Conservation (phyloP, 23 red algal species). For the Cyanidiococcus yangmingshanensis region DNA sequence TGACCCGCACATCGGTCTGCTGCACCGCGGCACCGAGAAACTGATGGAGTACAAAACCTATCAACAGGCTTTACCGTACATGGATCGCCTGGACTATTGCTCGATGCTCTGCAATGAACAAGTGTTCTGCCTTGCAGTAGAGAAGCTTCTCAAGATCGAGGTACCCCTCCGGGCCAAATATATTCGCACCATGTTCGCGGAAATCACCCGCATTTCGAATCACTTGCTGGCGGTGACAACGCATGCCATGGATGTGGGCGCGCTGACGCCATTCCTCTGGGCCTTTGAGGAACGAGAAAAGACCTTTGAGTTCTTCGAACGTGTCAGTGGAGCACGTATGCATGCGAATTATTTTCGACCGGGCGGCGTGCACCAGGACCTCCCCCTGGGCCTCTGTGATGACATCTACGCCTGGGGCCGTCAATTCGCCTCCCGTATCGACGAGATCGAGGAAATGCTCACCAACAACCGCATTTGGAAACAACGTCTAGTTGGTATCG, state of each 20-base stretch:
- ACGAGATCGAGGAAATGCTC: slow-evolving; percentile 99
- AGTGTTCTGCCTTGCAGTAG: slow-evolving; percentile 93
- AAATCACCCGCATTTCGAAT: slow-evolving; percentile 95
- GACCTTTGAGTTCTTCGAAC: slow-evolving; percentile 98
- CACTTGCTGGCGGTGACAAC: slow-evolving; percentile 87
- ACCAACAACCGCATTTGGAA: slow-evolving; percentile 99
- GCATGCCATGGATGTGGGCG: slow-evolving; percentile 99
- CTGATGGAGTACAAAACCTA: slow-evolving; percentile 99
- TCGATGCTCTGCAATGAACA: slow-evolving; percentile 99
- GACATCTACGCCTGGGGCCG: slow-evolving; percentile 94
- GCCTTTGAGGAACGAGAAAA: slow-evolving; percentile 99
- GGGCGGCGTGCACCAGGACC: slow-evolving; percentile 83
- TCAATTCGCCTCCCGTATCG: slow-evolving; percentile 66
- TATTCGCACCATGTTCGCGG: slow-evolving; percentile 87
- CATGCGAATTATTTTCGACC: slow-evolving; percentile 91
- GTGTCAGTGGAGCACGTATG: slow-evolving; percentile 83
- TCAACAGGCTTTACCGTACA: slow-evolving; percentile 91
- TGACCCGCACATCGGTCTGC: slow-evolving; percentile 90
- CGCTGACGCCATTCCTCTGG: slow-evolving; percentile 94
- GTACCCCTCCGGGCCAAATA: slow-evolving; percentile 87
- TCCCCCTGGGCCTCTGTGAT: slow-evolving; percentile 91
- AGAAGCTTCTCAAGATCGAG: slow-evolving; percentile 94
- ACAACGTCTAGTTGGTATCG: slow-evolving; percentile 90
- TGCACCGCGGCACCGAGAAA: slow-evolving; percentile 99
- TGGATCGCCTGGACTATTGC: slow-evolving; percentile 97